Percentiles rank a stretch among this genome's conserved stretches.
Conservation (phyloP, 2,329 filamentous ascomycete genomes). For the Colletotrichum sp. region DNA sequence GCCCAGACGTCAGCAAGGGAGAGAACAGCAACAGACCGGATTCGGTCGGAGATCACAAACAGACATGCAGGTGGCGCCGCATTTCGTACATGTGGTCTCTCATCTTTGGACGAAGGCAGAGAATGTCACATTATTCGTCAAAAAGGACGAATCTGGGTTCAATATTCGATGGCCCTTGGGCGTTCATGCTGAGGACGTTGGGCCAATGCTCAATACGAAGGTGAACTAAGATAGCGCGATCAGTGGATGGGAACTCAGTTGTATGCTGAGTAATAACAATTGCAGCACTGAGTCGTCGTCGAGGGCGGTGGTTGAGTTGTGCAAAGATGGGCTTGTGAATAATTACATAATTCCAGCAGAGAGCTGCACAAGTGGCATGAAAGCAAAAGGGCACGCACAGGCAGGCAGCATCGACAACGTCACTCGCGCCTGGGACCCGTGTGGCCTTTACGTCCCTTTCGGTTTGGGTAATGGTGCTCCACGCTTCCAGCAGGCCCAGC, state of each 20-base stretch:
- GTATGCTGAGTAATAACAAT: neutral
- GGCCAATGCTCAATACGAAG: neutral
- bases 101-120: neutral
- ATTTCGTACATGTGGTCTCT: neutral
- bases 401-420: conserved; percentile 41
- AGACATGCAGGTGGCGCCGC: conserved; percentile 2
- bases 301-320: neutral
- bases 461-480: neutral
- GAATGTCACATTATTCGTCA: neutral
- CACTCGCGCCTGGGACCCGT: conserved; percentile 25
- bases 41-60: conserved; percentile 1
- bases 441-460: neutral
- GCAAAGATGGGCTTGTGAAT: neutral
- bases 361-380: neutral
- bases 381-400: neutral
- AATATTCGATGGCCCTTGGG: neutral
- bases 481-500: conserved; percentile 9
- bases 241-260: neutral
- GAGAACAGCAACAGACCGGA: neutral
- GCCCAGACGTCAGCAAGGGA: neutral
- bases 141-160: neutral
- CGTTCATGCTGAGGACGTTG: neutral
- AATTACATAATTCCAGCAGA: conserved; percentile 5
- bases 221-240: neutral
- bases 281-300: neutral